These are phyloP conservation scores for Kwoniella mangroviensis DNA, from an alignment of 768 basidiomycete species.

Conservation along the genomic window DNA sequence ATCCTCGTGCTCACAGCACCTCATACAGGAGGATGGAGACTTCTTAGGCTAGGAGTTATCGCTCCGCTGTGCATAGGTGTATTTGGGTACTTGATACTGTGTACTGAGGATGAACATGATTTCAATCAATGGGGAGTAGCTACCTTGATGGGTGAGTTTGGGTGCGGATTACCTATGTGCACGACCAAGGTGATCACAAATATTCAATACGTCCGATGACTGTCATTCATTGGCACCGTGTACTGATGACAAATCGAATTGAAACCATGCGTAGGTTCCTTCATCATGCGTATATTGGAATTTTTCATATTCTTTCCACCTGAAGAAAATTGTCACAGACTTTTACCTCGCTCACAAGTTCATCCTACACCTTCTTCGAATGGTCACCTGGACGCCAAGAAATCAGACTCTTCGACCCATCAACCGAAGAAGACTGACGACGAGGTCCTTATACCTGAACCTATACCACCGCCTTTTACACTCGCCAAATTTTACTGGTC, in stretches of 20 bases:
- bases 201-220: too few species aligned
- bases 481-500: slow-evolving; percentile 44
- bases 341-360: not conserved
- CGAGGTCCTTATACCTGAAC: slow-evolving; percentile 28
- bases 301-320: slow-evolving; percentile 37
- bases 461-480: slow-evolving; percentile 35
- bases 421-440: not conserved
- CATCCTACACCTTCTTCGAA: not conserved
- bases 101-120: not conserved
- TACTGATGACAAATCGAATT: not conserved
- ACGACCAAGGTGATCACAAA: too few species aligned
- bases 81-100: slow-evolving; percentile 7
- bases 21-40: slow-evolving; percentile 24
- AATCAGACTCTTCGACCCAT: not conserved
- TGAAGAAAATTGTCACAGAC: slow-evolving; percentile 33
- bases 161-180: too few species aligned
- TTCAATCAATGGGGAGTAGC: slow-evolving; percentile 19
- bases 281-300: slow-evolving; percentile 25
- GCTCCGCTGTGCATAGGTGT: slow-evolving; percentile 6
- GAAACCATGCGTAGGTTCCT: not conserved
- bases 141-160: slow-evolving; percentile 15
- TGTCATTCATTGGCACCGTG: too few species aligned
- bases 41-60: slow-evolving; percentile 16
- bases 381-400: not conserved
- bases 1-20: not conserved